Base-by-base conservation (phyloP, 805 yeast genomes). In the Huiozyma naganishii region DNA sequence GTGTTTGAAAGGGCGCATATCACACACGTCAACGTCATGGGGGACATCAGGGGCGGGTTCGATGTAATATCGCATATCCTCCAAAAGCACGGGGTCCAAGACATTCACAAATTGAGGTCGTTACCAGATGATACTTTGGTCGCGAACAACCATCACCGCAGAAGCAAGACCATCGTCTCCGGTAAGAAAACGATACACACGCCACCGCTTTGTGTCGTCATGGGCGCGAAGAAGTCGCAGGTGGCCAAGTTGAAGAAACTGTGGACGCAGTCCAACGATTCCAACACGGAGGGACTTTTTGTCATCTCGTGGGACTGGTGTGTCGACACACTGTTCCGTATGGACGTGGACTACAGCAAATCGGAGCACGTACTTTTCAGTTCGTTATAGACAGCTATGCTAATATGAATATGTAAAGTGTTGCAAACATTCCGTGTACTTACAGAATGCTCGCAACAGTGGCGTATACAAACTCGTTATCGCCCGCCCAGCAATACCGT, bases 141-240 rank as follows among this genome's bases (percentile, higher is more conserved):
- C 27, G n/a, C 9, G n/a, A 30, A 30, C 33, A 11, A 30, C n/a
- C 33, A 30, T 30, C 23, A 17, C 23, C 23, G 23, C 23, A 8
- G 11, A 30, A 3, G 11, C 9, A 37, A 36, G 33, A 29, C 12
- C n/a, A 36, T 29, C 12, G n/a, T 13, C 6, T 34, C 34, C 7
- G 11, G 11, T 7, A 13, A 39, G 23, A 39, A 35, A 27, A 27
- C 29, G 7, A 29, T 34, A 10, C 34, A 29, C 12, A 23, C 38
- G 12, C 38, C 45, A 9, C 48, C 52, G 2, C 45, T 48, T 9
- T 41, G 43, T 74, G 87, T 10, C 86, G 95, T 0, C 94, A 11
- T 61, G 4, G 59, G 53, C 1, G 52, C 53, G 12, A 55, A 54
- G 34, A 51, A 62, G 10, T 46, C 59, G 2, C 58, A 55, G 41